phyloP scores from a whole-genome alignment of 169 alveolate genomes.

The Cryptosporidium canis region DNA sequence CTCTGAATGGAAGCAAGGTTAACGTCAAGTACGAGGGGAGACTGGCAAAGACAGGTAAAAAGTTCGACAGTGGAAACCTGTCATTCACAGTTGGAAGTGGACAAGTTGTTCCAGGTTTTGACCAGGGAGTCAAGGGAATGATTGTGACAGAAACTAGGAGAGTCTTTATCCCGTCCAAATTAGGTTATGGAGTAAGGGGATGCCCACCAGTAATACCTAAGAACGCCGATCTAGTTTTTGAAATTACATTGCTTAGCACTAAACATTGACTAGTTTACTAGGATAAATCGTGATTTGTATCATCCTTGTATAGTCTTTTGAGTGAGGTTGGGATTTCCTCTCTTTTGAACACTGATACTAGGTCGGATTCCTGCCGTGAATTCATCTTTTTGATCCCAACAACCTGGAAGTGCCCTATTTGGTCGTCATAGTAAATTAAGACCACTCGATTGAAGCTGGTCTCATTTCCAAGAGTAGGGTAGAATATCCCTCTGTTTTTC shows the following conservation, averaged over 20 bases:
- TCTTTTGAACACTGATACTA: neutral
- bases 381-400: constrained; percentile 45
- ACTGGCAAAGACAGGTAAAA: constrained; percentile 63
- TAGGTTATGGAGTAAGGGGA: constrained; percentile 77
- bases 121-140: constrained; percentile 80
- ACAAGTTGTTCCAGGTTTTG: constrained; percentile 76
- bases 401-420: constrained; percentile 44
- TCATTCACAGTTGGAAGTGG: constrained; percentile 73
- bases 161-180: constrained; percentile 73
- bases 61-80: constrained; percentile 66
- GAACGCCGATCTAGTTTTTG: constrained; percentile 76
- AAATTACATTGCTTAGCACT: constrained; percentile 72
- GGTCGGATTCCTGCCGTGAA: neutral
- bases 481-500: constrained; percentile 59
- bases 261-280: neutral
- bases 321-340: constrained; percentile 25
- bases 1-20: constrained; percentile 60
- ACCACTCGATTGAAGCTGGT: neutral
- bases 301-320: constrained; percentile 1
- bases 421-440: constrained; percentile 41
- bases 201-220: constrained; percentile 76
- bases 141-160: constrained; percentile 74
- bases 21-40: constrained; percentile 71
- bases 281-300: constrained; percentile 23
- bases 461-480: constrained; percentile 42